phyloP scores from a whole-genome alignment of 257 asterid genomes.

The Leonotis leonurus region DNA sequence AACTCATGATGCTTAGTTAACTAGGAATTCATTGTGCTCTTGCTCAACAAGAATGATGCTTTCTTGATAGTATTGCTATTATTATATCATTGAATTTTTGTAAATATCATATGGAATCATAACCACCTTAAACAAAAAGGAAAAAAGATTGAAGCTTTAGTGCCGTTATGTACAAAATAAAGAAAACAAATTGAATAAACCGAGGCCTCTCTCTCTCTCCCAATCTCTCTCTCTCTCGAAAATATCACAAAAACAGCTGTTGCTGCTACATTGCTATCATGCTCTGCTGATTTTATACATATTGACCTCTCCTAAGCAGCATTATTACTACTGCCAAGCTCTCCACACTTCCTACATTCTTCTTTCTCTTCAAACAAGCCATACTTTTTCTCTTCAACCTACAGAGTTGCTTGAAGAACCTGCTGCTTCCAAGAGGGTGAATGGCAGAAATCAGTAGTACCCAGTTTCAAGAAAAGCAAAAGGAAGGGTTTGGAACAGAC shows the following conservation, averaged over 20 bases:
- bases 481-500: slow-evolving; percentile 23
- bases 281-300: slow-evolving; percentile 17
- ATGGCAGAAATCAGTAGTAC: slow-evolving; percentile 39
- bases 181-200: slow-evolving; percentile 35
- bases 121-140: not conserved
- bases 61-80: too few species aligned
- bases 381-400: not conserved
- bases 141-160: slow-evolving; percentile 4
- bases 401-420: not conserved
- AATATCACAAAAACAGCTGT: slow-evolving; percentile 63
- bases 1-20: slow-evolving; percentile 5
- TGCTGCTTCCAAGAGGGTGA: not conserved
- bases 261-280: slow-evolving; percentile 13
- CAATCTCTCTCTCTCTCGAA: slow-evolving; percentile 34
- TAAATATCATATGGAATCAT: not conserved
- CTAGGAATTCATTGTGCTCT: slow-evolving; percentile 13
- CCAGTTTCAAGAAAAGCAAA: slow-evolving; percentile 23
- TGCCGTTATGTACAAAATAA: slow-evolving; percentile 8
- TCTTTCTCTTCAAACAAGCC: not conserved
- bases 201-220: slow-evolving; percentile 22
- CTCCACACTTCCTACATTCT: slow-evolving; percentile 5
- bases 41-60: slow-evolving; percentile 13
- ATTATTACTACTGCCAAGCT: not conserved
- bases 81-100: not conserved
- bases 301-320: not conserved